A percentile compares a stretch with the other conserved stretches of the same genome.
Evolutionary conservation across 805 yeast genomes (phyloP).

Genomic region (Yueomyces sp.): DNA sequence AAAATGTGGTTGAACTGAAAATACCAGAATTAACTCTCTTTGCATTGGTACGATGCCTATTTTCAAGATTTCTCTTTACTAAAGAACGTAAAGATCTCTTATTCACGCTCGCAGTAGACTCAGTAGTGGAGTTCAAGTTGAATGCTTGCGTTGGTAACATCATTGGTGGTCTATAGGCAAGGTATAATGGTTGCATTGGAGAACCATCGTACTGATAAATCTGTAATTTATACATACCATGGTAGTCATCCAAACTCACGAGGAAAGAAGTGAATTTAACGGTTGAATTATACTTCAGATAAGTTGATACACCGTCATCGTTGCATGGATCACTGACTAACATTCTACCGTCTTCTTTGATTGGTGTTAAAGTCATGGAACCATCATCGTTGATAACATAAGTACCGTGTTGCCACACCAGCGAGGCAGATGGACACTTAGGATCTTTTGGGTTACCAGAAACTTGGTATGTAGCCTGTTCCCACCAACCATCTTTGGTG

Average conservation of each 20-base stretch:
- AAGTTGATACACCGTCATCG: constrained; percentile 43
- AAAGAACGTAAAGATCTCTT: constrained; percentile 28
- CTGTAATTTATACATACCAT: constrained; percentile 68
- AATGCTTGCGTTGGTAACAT: constrained; percentile 84
- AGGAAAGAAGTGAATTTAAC: constrained; percentile 45
- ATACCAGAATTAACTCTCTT: constrained; percentile 6
- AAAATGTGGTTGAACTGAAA: constrained; percentile 9
- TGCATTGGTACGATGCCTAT: constrained; percentile 69
- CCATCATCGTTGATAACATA: constrained; percentile 56
- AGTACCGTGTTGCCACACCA: constrained; percentile 83
- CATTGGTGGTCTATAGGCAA: constrained; percentile 87
- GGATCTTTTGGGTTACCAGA: constrained; percentile 60
- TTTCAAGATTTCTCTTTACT: constrained; percentile 65
- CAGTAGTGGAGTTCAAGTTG: constrained; percentile 6
- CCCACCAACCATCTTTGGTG: constrained; percentile 83
- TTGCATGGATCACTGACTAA: constrained; percentile 77
- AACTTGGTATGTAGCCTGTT: constrained; percentile 78
- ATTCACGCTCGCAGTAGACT: constrained; percentile 19
- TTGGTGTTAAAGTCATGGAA: constrained; percentile 54
- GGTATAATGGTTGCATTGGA: constrained; percentile 72
- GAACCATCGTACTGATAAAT: constrained; percentile 70
- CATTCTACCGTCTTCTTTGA: constrained; percentile 86
- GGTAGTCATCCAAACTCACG: constrained; percentile 59
- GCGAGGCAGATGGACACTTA: constrained; percentile 67
- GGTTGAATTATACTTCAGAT: constrained; percentile 59